Conservation (phyloP, 2,329 filamentous ascomycete genomes). For the Colletotrichum truncatum region DNA sequence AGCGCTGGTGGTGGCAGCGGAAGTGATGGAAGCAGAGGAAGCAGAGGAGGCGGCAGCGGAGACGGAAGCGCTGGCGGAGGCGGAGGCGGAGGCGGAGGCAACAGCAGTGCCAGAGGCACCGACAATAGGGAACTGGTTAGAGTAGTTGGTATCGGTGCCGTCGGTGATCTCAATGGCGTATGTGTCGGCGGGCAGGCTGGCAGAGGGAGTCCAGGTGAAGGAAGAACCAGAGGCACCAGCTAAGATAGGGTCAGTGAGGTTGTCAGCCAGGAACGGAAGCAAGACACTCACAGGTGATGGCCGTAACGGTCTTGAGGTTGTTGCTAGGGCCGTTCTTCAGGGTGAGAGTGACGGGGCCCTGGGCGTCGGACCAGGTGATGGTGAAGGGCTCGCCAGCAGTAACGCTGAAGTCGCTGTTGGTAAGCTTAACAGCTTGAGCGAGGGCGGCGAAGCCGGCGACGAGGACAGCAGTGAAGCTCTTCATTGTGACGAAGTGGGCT, state of each 20-base stretch:
- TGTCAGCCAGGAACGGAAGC: neutral
- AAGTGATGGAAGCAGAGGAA: conserved; percentile 26
- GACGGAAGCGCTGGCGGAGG: conserved; percentile 16
- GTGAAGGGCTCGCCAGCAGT: conserved; percentile 50
- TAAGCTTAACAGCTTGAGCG: conserved; percentile 42
- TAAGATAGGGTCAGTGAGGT: conserved; percentile 30
- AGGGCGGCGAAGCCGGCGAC: conserved; percentile 42
- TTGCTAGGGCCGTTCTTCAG: conserved; percentile 48
- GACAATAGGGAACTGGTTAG: conserved; percentile 45
- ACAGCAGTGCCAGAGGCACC: conserved; percentile 34
- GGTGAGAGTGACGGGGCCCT: conserved; percentile 51
- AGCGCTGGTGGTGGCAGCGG: conserved; percentile 27
- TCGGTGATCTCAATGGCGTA: conserved; percentile 59
- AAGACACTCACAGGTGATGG: conserved; percentile 46
- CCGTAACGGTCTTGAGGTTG: conserved; percentile 45
- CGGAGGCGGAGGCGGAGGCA: conserved; percentile 26
- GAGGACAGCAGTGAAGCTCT: conserved; percentile 38
- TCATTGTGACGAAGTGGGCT: conserved; percentile 41
- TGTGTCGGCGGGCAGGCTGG: conserved; percentile 45
- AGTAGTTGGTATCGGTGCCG: conserved; percentile 52
- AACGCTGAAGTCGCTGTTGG: conserved; percentile 46
- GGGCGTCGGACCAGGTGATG: conserved; percentile 51
- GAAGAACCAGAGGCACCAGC: conserved; percentile 43
- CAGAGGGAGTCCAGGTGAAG: conserved; percentile 49
- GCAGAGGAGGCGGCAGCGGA: conserved; percentile 26